Evolutionary conservation across 2,329 filamentous ascomycete genomes (phyloP).

Genomic region (Claviceps pusilla): DNA sequence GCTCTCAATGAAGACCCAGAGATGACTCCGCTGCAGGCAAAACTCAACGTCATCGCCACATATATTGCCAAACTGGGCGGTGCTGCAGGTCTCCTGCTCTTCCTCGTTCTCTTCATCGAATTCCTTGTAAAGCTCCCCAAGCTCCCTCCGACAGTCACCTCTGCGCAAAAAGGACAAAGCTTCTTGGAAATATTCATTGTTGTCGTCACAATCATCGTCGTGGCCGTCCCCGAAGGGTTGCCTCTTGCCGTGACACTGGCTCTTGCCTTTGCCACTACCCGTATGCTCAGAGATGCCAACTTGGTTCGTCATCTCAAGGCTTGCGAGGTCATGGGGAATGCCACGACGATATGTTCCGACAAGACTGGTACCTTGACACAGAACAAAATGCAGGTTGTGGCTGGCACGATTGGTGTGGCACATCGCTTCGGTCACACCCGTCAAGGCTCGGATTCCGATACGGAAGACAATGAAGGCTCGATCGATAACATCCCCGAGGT

Average conservation of each 20-base stretch:
- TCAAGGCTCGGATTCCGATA: slow-evolving; percentile 12
- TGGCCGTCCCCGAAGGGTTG: slow-evolving; percentile 64
- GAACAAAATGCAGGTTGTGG: slow-evolving; percentile 54
- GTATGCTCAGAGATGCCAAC: slow-evolving; percentile 66
- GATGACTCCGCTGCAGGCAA: slow-evolving; percentile 62
- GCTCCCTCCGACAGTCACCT: slow-evolving; percentile 29
- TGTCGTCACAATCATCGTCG: slow-evolving; percentile 65
- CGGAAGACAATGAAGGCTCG: slow-evolving; percentile 11
- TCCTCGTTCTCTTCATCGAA: slow-evolving; percentile 73
- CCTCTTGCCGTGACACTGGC: slow-evolving; percentile 66
- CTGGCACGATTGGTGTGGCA: slow-evolving; percentile 40
- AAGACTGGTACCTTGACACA: slow-evolving; percentile 54
- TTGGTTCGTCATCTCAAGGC: slow-evolving; percentile 61
- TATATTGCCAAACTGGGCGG: slow-evolving; percentile 68
- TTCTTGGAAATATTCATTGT: slow-evolving; percentile 67
- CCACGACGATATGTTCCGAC: slow-evolving; percentile 54
- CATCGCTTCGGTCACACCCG: slow-evolving; percentile 36
- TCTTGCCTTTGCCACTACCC: slow-evolving; percentile 60
- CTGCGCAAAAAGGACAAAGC: slow-evolving; percentile 62
- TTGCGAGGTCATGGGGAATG: slow-evolving; percentile 71
- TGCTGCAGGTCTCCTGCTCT: slow-evolving; percentile 61
- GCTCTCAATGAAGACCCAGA: slow-evolving; percentile 58
- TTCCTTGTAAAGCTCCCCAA: slow-evolving; percentile 57
- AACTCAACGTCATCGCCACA: slow-evolving; percentile 59
- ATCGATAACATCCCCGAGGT: slow-evolving; percentile 22